Evolutionary conservation across 1,284 basidiomycete species (phyloP).

Genomic region (Ustilago esculenta): DNA sequence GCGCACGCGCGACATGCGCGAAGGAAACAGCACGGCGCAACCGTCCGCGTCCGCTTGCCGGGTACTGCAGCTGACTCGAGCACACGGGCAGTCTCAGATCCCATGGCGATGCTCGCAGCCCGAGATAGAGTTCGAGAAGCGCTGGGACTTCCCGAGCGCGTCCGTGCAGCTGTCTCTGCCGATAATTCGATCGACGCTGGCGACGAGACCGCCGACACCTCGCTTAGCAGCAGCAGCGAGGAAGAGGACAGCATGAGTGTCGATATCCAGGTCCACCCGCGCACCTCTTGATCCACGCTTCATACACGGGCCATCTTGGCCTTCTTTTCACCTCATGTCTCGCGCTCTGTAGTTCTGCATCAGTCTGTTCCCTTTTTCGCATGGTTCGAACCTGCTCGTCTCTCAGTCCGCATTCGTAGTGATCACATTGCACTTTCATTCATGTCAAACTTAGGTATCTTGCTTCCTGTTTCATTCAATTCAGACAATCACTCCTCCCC

Average conservation of each 20-base stretch:
- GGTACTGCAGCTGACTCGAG: background rate
- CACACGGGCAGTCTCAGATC: slow-evolving; percentile 28
- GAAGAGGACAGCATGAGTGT: slow-evolving; percentile 33
- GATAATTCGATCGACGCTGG: slow-evolving; percentile 32
- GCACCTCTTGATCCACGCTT: no score
- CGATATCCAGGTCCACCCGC: slow-evolving; percentile 26
- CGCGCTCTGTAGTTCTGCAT: no score
- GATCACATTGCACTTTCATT: no score
- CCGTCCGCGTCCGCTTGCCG: slow-evolving; percentile 12
- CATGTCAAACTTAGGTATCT: no score
- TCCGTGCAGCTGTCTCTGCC: slow-evolving; percentile 26
- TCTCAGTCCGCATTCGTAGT: no score
- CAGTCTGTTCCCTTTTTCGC: no score
- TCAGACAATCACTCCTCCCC: no score
- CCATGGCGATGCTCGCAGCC: slow-evolving; percentile 15
- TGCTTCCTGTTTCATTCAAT: no score
- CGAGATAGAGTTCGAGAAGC: slow-evolving; percentile 15
- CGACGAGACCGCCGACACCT: background rate
- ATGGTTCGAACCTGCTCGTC: no score
- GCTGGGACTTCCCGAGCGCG: background rate
- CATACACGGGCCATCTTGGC: background rate
- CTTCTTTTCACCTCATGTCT: background rate
- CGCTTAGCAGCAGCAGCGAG: slow-evolving; percentile 2
- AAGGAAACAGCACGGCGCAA: background rate
- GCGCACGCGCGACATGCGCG: background rate